Base-by-base conservation (phyloP, 2,329 filamentous ascomycete genomes). In the Neofusicoccum laricinum region DNA sequence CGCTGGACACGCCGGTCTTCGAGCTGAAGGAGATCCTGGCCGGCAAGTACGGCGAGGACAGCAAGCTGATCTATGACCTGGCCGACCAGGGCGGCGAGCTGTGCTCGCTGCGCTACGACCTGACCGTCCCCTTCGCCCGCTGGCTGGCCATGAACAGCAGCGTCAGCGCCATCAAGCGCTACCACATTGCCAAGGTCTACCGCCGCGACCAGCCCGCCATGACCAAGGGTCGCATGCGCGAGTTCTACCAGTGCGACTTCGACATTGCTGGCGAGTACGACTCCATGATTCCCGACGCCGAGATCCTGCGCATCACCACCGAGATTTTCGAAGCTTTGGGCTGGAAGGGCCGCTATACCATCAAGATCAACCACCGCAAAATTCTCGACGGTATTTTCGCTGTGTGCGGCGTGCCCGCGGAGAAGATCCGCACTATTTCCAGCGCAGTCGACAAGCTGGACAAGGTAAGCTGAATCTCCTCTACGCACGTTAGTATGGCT, bases 241-340 rank as follows among this genome's bases (percentile, higher is more conserved):
- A 97, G 79, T 97, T 97, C 79, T 97, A 96, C 81, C 93, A 97
- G 79, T 97, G 93, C 81, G 94, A 98, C 79, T 96, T 97, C 74
- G 93, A 97, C 75, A 94, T 97, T 79, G 93, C 93, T 12, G 93
- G 93, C 66, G 82, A 81, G 46, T 96, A 92, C 80, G 94, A 97
- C 75, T 80, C 91, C 62, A 97, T 97, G 93, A 85, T 97, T 30
- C 92, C 93, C 64, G 94, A 97, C 73, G 91, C 93, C 41, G 93
- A 97, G 80, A 90, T 97, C 65, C 80, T 98, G 70, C 86, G 90
- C 65, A 93, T 97, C 69, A 86, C 91, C 57, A 88, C 87, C 71
- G 93, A 97, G 75, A 90, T 96, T 45, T 96, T 97, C 72, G 87
- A 94, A 69, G 86, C 86, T 53, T 82, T 97, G 40, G 90, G 88